phyloP scores from a whole-genome alignment of 495 filamentous ascomycete genomes.

The Penicillium steckii region DNA sequence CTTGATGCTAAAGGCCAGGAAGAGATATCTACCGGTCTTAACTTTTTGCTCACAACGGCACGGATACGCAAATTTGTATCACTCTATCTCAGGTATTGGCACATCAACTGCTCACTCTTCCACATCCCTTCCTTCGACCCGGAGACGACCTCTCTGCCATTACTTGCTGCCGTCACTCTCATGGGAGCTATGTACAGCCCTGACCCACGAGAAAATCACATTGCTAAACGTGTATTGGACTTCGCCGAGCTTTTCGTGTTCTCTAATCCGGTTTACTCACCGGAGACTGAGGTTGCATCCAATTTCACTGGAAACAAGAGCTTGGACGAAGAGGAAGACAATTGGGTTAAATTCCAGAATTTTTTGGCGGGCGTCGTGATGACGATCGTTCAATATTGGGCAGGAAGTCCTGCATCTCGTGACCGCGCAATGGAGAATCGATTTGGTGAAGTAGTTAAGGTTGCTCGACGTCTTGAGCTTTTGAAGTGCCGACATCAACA shows the following conservation, averaged over 20 bases:
- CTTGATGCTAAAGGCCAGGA: slow-evolving; percentile 39
- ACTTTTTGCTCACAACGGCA: slow-evolving; percentile 40
- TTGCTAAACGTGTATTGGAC: slow-evolving; percentile 43
- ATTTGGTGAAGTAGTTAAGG: slow-evolving; percentile 44
- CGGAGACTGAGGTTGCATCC: slow-evolving; percentile 39
- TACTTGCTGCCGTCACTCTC: slow-evolving; percentile 39
- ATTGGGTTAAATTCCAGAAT: slow-evolving; percentile 43
- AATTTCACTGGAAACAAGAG: slow-evolving; percentile 24
- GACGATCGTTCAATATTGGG: slow-evolving; percentile 45
- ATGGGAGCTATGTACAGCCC: slow-evolving; percentile 51
- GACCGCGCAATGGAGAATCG: slow-evolving; percentile 46
- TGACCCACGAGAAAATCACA: slow-evolving; percentile 35
- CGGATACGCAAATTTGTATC: slow-evolving; percentile 41
- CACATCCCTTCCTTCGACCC: slow-evolving; percentile 41
- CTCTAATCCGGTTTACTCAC: slow-evolving; percentile 40
- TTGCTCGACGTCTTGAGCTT: slow-evolving; percentile 39
- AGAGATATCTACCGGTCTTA: slow-evolving; percentile 38
- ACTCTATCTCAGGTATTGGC: slow-evolving; percentile 49
- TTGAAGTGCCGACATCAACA: slow-evolving; percentile 31
- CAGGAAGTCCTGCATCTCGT: slow-evolving; percentile 37
- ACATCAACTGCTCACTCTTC: slow-evolving; percentile 43
- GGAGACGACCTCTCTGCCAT: slow-evolving; percentile 32
- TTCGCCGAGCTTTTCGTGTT: slow-evolving; percentile 48
- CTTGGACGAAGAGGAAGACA: slow-evolving; percentile 22
- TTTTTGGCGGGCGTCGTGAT: slow-evolving; percentile 47